Conservation (phyloP, 441 rosid species). For the Geranium incanum region DNA sequence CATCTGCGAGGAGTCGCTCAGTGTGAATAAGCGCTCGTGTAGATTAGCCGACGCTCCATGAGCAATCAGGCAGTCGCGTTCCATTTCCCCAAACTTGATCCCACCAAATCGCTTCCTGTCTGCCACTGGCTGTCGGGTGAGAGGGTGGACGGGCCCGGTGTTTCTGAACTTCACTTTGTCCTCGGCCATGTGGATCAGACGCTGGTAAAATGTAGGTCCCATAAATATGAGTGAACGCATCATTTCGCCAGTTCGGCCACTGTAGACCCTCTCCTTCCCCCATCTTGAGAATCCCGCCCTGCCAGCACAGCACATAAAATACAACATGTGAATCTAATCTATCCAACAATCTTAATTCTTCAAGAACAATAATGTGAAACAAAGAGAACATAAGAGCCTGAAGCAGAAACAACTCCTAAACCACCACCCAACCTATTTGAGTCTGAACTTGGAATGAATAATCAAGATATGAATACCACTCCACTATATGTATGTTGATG, state of each 20-base stretch:
- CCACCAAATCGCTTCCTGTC: slow-evolving; percentile 85
- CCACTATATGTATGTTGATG: background rate
- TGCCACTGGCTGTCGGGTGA: slow-evolving; percentile 79
- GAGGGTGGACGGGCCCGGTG: slow-evolving; percentile 92
- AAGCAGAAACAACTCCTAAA: background rate
- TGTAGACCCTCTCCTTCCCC: slow-evolving; percentile 76
- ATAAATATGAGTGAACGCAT: slow-evolving; percentile 62
- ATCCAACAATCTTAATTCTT: background rate
- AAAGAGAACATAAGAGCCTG: background rate
- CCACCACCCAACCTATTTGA: background rate
- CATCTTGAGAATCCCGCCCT: slow-evolving; percentile 84
- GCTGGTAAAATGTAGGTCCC: slow-evolving; percentile 86
- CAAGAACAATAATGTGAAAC: slow-evolving; percentile 1
- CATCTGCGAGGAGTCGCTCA: slow-evolving; percentile 76
- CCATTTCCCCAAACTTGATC: slow-evolving; percentile 89
- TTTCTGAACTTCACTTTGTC: slow-evolving; percentile 87
- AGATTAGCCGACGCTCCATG: slow-evolving; percentile 79
- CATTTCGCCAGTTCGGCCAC: slow-evolving; percentile 75
- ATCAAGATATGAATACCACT: background rate
- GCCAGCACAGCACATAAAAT: background rate
- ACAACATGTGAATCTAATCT: too few relatives aligned
- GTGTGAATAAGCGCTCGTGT: slow-evolving; percentile 72
- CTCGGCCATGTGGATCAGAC: slow-evolving; percentile 80
- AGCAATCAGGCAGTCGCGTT: slow-evolving; percentile 81
- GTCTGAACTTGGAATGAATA: background rate